A percentile compares a stretch with the other conserved stretches of the same genome.
Evolutionary conservation across 768 basidiomycete genomes (phyloP).

Genomic region (Panus rudis): DNA sequence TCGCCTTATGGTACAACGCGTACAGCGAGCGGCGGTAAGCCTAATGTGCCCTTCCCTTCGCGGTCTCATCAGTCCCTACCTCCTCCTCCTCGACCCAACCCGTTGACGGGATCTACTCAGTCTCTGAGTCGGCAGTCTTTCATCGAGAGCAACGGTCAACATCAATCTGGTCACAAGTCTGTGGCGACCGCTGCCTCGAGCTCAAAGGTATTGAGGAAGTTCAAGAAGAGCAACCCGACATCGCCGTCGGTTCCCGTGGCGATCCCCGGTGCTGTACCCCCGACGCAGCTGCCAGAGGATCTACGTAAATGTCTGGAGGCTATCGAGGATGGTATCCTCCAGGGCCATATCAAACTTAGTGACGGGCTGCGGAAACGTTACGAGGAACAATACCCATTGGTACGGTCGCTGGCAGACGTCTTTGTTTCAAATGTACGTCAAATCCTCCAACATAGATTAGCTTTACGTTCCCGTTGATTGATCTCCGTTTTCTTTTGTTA

Average conservation of each 20-base stretch:
- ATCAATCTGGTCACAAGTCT: slow-evolving; percentile 29
- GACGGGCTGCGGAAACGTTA: slow-evolving; percentile 85
- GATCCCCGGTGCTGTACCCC: slow-evolving; percentile 49
- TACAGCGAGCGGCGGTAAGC: slow-evolving; percentile 34
- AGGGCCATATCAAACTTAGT: slow-evolving; percentile 82
- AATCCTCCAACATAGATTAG: no score
- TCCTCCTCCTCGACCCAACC: slow-evolving; percentile 50
- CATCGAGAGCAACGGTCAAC: slow-evolving; percentile 40
- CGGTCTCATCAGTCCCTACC: slow-evolving; percentile 76
- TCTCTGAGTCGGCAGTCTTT: slow-evolving; percentile 69
- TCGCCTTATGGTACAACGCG: slow-evolving; percentile 64
- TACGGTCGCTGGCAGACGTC: slow-evolving; percentile 90
- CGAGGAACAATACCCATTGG: slow-evolving; percentile 92
- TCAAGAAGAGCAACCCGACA: slow-evolving; percentile 55
- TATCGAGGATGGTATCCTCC: slow-evolving; percentile 77
- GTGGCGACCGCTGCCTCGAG: slow-evolving; percentile 30
- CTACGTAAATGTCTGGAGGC: slow-evolving; percentile 81
- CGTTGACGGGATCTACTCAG: slow-evolving; percentile 55
- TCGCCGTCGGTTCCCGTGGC: slow-evolving; percentile 32
- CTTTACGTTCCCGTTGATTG: slow-evolving; percentile 5
- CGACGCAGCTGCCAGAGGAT: slow-evolving; percentile 83
- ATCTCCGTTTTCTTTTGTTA: slow-evolving; percentile 2
- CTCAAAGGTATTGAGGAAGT: slow-evolving; percentile 52
- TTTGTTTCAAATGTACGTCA: slow-evolving; percentile 88
- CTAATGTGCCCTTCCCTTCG: slow-evolving; percentile 67